Percentiles rank a stretch among this genome's conserved stretches.
phyloP scores from a whole-genome alignment of 2,329 filamentous ascomycete genomes.

The Leptographium radiaticola region DNA sequence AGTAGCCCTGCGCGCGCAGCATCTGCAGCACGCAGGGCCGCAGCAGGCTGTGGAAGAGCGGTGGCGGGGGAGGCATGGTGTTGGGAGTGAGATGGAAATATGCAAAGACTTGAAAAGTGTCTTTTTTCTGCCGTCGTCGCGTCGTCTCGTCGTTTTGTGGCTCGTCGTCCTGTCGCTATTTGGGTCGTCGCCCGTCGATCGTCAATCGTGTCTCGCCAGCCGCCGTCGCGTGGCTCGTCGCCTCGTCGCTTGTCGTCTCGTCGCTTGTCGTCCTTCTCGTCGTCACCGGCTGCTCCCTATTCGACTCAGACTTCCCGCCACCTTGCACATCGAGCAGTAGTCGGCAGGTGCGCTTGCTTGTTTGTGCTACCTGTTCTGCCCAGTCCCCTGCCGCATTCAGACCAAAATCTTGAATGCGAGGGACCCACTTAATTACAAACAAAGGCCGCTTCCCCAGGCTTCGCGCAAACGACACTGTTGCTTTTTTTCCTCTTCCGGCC shows the following conservation, averaged over 20 bases:
- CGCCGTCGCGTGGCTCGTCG: background rate
- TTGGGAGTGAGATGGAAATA: background rate
- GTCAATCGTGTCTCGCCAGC: too few relatives aligned
- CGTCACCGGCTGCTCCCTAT: background rate
- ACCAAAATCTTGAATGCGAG: background rate
- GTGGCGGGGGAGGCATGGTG: constrained; percentile 30
- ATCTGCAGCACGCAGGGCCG: constrained; percentile 83
- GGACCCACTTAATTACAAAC: background rate
- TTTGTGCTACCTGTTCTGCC: background rate
- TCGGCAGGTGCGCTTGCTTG: background rate
- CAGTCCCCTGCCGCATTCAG: background rate
- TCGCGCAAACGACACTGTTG: background rate
- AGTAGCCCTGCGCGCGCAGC: constrained; percentile 81
- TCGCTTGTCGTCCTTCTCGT: background rate
- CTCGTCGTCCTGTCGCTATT: too few relatives aligned
- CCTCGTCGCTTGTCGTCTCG: background rate
- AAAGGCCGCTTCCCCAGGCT: too few relatives aligned
- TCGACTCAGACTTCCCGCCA: background rate
- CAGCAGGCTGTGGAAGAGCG: constrained; percentile 61
- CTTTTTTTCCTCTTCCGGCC: background rate
- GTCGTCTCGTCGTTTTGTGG: too few relatives aligned
- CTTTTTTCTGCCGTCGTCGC: too few relatives aligned
- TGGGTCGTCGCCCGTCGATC: too few relatives aligned
- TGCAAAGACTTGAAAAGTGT: background rate
- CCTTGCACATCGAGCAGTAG: background rate